These are phyloP conservation scores for Penium margaritaceum DNA, from an alignment of 139 green algal species.

Conservation along the genomic window DNA sequence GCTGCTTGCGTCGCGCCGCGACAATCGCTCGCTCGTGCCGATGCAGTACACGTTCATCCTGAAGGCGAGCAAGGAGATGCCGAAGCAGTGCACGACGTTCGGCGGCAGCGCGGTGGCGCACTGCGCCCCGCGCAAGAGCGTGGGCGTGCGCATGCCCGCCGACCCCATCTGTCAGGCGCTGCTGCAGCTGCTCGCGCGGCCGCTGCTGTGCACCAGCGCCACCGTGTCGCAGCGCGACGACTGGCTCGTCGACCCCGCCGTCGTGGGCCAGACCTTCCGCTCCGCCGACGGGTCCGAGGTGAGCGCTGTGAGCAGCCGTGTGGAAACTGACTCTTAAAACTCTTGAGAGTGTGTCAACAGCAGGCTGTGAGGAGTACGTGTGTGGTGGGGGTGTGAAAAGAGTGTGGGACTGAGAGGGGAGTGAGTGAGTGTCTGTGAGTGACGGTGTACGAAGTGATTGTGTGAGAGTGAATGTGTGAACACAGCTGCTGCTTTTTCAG, in stretches of 20 bases:
- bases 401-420: too few relatives aligned
- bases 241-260: conserved; percentile 26
- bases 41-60: conserved; percentile 39
- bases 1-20: too few relatives aligned
- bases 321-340: too few relatives aligned
- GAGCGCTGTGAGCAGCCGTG: not conserved
- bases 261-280: not conserved
- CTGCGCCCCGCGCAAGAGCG: conserved; percentile 23
- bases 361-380: too few relatives aligned
- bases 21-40: too few relatives aligned
- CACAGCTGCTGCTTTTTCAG: too few relatives aligned
- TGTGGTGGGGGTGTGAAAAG: too few relatives aligned
- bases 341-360: too few relatives aligned
- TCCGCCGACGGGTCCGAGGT: conserved; percentile 6
- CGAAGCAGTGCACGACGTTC: conserved; percentile 30
- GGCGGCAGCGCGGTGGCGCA: conserved; percentile 11
- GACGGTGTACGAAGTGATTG: too few relatives aligned
- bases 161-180: conserved; percentile 19
- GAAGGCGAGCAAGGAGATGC: conserved; percentile 32
- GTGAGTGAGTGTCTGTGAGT: too few relatives aligned
- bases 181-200: conserved; percentile 14
- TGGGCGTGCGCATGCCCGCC: conserved; percentile 37
- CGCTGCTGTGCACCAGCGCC: conserved; percentile 21
- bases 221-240: not conserved
- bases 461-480: too few relatives aligned